Evolutionary conservation across 2,329 filamentous ascomycete species (phyloP).

Genomic region (Dothistroma pini): DNA sequence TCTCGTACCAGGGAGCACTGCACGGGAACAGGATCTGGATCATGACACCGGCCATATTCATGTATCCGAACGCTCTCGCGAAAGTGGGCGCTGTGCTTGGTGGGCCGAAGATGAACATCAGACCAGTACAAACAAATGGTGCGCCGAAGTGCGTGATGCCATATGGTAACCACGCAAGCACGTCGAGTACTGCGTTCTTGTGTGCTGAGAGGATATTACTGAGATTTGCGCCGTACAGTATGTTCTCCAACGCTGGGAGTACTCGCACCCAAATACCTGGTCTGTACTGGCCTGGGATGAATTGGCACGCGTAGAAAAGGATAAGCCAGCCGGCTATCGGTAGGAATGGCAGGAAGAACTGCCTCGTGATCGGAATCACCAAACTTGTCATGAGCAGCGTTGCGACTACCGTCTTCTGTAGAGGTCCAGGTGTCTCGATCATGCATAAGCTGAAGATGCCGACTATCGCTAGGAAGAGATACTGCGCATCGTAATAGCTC

Average conservation of each 20-base stretch:
- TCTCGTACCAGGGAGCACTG: constrained; percentile 96
- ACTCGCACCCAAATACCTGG: constrained; percentile 96
- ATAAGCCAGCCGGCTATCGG: constrained; percentile 83
- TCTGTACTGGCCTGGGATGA: constrained; percentile 82
- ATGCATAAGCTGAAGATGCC: constrained; percentile 80
- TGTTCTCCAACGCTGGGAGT: constrained; percentile 89
- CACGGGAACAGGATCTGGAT: constrained; percentile 91
- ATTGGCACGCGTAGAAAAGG: constrained; percentile 89
- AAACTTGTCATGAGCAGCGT: constrained; percentile 65
- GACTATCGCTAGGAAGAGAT: constrained; percentile 68
- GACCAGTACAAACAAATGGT: constrained; percentile 70
- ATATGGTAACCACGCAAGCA: constrained; percentile 91
- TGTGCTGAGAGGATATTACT: constrained; percentile 94
- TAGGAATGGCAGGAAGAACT: constrained; percentile 86
- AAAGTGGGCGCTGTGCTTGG: constrained; percentile 82
- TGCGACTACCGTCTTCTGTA: constrained; percentile 71
- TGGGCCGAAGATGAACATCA: constrained; percentile 85
- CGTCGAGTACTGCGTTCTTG: constrained; percentile 75
- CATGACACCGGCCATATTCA: constrained; percentile 81
- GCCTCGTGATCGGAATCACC: constrained; percentile 76
- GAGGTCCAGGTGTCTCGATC: constrained; percentile 71
- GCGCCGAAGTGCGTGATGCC: constrained; percentile 86
- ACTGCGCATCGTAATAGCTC: constrained; percentile 81
- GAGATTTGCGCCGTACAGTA: constrained; percentile 90
- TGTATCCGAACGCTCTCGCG: constrained; percentile 83